phyloP scores from a whole-genome alignment of 768 basidiomycete species.

The Russula compacta region DNA sequence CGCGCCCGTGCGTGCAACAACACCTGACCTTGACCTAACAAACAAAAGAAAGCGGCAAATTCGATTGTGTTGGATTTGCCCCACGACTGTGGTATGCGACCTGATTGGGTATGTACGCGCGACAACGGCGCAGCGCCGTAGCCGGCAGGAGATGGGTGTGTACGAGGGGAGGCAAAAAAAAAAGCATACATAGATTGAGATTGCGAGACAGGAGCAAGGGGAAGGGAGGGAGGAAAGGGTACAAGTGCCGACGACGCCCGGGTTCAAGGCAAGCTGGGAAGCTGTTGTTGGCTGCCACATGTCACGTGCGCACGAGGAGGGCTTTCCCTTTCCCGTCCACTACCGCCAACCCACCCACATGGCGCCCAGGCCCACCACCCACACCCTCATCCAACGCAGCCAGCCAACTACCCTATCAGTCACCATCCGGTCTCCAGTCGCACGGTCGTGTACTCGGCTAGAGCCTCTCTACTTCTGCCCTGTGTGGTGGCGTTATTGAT shows the following conservation, averaged over 20 bases:
- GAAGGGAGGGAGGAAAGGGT: background rate
- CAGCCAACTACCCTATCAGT: background rate
- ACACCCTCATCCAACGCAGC: too few species aligned
- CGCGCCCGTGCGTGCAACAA: too few species aligned
- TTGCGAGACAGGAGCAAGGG: slow-evolving; percentile 9
- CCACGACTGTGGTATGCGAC: background rate
- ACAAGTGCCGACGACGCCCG: slow-evolving; percentile 1
- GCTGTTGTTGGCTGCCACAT: too few species aligned
- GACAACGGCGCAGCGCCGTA: slow-evolving; percentile 2
- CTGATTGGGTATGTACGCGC: background rate
- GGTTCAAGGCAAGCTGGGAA: too few species aligned
- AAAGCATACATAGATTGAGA: background rate
- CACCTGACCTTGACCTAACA: background rate
- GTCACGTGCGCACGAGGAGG: background rate
- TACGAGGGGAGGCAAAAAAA: background rate
- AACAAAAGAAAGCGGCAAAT: background rate
- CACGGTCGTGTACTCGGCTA: too few species aligned
- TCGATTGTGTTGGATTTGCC: background rate
- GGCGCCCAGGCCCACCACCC: too few species aligned
- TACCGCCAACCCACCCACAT: too few species aligned
- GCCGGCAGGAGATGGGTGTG: slow-evolving; percentile 9
- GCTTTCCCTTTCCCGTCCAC: background rate
- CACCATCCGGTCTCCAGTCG: background rate
- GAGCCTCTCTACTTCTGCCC: too few species aligned
- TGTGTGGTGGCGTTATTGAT: background rate